These are phyloP conservation scores for Gynochthodes officinalis DNA, from an alignment of 257 asterid species.

Conservation along the genomic window DNA sequence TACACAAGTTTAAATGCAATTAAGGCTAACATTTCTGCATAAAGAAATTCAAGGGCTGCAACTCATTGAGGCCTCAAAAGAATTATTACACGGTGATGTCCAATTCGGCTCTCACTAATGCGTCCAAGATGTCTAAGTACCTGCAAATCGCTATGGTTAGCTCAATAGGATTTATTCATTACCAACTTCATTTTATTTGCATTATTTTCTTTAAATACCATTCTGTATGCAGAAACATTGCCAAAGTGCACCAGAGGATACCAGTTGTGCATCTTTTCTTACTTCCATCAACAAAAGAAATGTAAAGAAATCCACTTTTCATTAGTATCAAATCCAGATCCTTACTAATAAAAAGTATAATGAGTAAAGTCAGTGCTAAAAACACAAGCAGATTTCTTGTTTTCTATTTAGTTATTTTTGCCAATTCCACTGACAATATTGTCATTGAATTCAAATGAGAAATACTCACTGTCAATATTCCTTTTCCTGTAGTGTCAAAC, in stretches of 20 bases:
- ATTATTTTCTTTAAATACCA: not conserved
- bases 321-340: not conserved
- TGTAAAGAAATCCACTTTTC: not conserved
- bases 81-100: slow-evolving; percentile 80
- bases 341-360: not conserved
- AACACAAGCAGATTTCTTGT: not conserved
- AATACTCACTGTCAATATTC: slow-evolving; percentile 74
- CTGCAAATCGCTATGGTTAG: slow-evolving; percentile 33
- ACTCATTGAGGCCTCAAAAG: slow-evolving; percentile 53
- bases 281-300: not conserved
- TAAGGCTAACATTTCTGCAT: not conserved
- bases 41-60: not conserved
- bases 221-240: not conserved
- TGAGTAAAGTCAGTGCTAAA: not conserved
- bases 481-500: slow-evolving; percentile 91
- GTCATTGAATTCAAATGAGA: not conserved
- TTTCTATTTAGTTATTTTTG: not conserved
- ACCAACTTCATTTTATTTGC: not conserved
- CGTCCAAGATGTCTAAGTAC: slow-evolving; percentile 94
- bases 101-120: slow-evolving; percentile 65
- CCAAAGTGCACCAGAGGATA: not conserved
- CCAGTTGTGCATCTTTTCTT: not conserved
- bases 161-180: not conserved
- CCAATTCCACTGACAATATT: not conserved
- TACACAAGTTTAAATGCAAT: not conserved